Evolutionary conservation across 768 basidiomycete genomes (phyloP), one percentile per base, ranked within the genome.

Genomic region (Suillus bovinus): DNA sequence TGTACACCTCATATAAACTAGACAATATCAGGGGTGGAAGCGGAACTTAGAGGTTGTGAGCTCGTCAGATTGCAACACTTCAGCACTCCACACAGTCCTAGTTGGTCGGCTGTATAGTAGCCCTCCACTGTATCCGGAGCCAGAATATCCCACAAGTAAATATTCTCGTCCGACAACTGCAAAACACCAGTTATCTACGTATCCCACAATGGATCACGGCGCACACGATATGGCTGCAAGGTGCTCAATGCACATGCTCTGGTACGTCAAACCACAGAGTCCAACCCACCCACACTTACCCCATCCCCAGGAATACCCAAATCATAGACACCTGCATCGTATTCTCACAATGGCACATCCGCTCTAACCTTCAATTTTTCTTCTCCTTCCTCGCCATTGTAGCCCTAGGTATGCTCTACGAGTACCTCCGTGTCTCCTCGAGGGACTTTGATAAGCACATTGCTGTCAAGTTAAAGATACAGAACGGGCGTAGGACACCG

Each of bases 221-320:
- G 83, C 73, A 36, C 82, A 84, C 81, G 81, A 80, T 77, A 79
- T 77, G 77, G 75, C 72, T 22, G 74, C 80, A 0, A 80, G 67
- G 66, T 94, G 92, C 72, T 76, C 84, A 9, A 89, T 90, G 86
- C 78, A 91, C 74, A 94, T 94, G 92, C 84, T 94, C 68, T 93
- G 91, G 87, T 87, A 65, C 52, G 72, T 69, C 38, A n/a, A n/a
- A n/a, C 33, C 38, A 33, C 16, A 53, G 47, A 5, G 17, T 14
- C 47, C n/a, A n/a, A 20, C 31, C 29, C 42, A 47, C 27, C 11
- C 63, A 39, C 11, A 17, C 24, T 36, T 13, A 49, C 24, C 17
- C 17, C 5, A 24, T 38, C 24, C 34, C 8, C 8, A 56, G 55
- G 89, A 93, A 93, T 76, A 89, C 89, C 42, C 84, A 93, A 60